Conservation (phyloP, 805 yeast genomes). For the Kazachstania taianensis region DNA sequence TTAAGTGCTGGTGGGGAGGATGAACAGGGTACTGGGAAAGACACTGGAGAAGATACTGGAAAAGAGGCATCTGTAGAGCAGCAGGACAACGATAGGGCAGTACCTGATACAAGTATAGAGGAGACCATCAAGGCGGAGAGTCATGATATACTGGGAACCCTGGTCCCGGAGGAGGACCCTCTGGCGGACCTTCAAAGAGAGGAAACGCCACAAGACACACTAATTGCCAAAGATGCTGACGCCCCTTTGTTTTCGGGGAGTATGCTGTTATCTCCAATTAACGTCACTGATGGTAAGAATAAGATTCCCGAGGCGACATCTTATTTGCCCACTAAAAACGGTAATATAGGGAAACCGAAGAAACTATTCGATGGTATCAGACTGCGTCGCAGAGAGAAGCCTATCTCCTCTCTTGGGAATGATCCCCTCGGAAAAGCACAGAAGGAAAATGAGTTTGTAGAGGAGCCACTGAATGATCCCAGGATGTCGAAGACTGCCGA, state of each 20-base stretch:
- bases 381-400: constrained; percentile 29
- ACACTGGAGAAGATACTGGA: constrained; percentile 4
- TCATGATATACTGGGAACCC: constrained; percentile 7
- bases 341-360: constrained; percentile 28
- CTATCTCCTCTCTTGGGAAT: neutral
- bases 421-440: constrained; percentile 29
- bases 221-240: constrained; percentile 16
- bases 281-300: neutral
- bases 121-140: constrained; percentile 1
- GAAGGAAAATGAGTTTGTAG: constrained; percentile 24
- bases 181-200: constrained; percentile 37
- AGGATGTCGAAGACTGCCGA: constrained; percentile 1
- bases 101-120: neutral
- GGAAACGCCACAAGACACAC: constrained; percentile 11
- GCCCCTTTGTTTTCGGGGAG: constrained; percentile 30
- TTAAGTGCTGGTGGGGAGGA: constrained; percentile 5
- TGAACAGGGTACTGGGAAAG: constrained; percentile 10
- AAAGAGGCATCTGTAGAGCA: neutral
- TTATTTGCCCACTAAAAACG: constrained; percentile 2
- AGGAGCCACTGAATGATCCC: constrained; percentile 26
- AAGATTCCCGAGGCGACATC: constrained; percentile 4
- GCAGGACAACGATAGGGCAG: no score
- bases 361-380: constrained; percentile 41
- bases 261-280: constrained; percentile 2
- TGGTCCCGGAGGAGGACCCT: constrained; percentile 28